Evolutionary conservation across 768 basidiomycete species (phyloP).

Genomic region (Daedalea quercina): DNA sequence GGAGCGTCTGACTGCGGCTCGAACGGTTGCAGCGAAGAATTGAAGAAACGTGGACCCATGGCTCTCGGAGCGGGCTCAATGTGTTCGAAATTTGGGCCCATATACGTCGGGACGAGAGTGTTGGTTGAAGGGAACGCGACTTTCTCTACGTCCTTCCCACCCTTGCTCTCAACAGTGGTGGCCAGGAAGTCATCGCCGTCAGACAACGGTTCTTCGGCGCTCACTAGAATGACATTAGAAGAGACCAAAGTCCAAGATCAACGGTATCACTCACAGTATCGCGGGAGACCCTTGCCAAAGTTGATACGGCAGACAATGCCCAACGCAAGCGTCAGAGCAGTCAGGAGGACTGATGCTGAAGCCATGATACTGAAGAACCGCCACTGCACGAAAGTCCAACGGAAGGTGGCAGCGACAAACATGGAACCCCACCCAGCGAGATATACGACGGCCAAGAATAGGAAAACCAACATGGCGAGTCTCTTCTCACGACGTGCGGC

Average conservation of each 20-base stretch:
- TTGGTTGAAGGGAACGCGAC: conserved; percentile 54
- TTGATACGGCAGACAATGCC: conserved; percentile 66
- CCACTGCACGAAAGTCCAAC: conserved; percentile 73
- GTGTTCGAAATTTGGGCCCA: conserved; percentile 28
- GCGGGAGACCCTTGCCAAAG: conserved; percentile 69
- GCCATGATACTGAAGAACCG: conserved; percentile 65
- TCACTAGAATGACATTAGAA: no score
- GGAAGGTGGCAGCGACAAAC: conserved; percentile 68
- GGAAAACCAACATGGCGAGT: conserved; percentile 54
- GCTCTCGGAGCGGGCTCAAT: conserved; percentile 29
- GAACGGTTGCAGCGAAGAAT: conserved; percentile 34
- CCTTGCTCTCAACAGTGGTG: conserved; percentile 19
- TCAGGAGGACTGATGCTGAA: conserved; percentile 49
- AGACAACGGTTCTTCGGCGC: conserved; percentile 43
- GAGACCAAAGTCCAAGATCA: background rate
- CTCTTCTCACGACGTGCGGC: conserved; percentile 62
- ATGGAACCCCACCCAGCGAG: conserved; percentile 65
- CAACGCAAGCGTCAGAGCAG: conserved; percentile 46
- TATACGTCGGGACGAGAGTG: conserved; percentile 49
- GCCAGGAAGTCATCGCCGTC: conserved; percentile 34
- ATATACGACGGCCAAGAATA: conserved; percentile 53
- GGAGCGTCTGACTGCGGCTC: conserved; percentile 19
- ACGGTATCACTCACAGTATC: conserved; percentile 46
- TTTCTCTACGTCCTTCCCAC: conserved; percentile 39
- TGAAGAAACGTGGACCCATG: conserved; percentile 44